Evolutionary conservation across 2,329 filamentous ascomycete genomes (phyloP).

Genomic region (Pseudogymnoascus destructans): DNA sequence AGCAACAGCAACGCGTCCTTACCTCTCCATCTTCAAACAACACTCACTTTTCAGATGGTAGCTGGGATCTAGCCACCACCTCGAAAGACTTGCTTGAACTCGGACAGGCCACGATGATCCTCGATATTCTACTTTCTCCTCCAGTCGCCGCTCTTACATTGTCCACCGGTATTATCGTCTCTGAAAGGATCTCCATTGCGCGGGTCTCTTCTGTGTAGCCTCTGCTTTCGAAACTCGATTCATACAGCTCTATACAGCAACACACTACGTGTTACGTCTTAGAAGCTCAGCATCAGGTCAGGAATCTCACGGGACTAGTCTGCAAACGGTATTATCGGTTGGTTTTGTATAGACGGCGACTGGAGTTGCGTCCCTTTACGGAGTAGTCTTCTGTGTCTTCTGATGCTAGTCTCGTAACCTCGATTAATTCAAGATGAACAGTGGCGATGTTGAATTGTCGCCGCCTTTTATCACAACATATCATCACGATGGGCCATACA

Average conservation of each 20-base stretch:
- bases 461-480: conserved; percentile 37
- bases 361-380: conserved; percentile 31
- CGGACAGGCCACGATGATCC: conserved; percentile 39
- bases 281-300: conserved; percentile 28
- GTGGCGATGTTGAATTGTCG: conserved; percentile 39
- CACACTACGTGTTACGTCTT: background rate
- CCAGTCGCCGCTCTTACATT: conserved; percentile 51
- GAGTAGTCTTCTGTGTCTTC: conserved; percentile 1
- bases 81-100: conserved; percentile 6
- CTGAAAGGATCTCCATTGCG: conserved; percentile 32
- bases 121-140: conserved; percentile 37
- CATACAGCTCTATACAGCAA: conserved; percentile 28
- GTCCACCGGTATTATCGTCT: conserved; percentile 46
- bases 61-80: background rate
- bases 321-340: conserved; percentile 35
- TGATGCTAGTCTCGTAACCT: conserved; percentile 17
- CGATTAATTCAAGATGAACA: conserved; percentile 42
- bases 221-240: conserved; percentile 31
- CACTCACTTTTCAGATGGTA: background rate
- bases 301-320: conserved; percentile 29
- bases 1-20: background rate
- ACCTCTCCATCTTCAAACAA: background rate
- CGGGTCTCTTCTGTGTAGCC: conserved; percentile 30
- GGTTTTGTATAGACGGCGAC: conserved; percentile 42
- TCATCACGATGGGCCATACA: conserved; percentile 30